Percentiles rank a stretch among this genome's conserved stretches.
These are phyloP conservation scores for Verbena officinalis DNA, from an alignment of 257 asterid species.

Conservation along the genomic window DNA sequence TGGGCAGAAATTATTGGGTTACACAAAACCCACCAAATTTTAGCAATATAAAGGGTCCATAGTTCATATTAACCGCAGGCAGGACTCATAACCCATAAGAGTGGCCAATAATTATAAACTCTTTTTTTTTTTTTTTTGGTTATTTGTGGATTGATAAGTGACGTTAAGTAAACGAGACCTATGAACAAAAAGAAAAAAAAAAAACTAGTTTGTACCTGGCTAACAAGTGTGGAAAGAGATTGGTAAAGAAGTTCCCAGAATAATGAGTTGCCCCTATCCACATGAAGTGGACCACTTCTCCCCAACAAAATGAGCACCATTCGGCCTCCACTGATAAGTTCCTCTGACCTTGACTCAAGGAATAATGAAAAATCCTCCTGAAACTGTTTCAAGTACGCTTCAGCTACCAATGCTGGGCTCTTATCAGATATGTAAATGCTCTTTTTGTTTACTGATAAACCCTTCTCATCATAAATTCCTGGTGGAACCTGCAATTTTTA, in stretches of 20 bases:
- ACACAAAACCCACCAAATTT: no score
- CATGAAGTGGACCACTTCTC: slow-evolving; percentile 43
- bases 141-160: no score
- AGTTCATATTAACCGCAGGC: no score
- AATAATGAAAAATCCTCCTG: slow-evolving; percentile 55
- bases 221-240: slow-evolving; percentile 44
- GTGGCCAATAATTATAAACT: no score
- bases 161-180: no score
- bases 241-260: slow-evolving; percentile 59
- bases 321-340: slow-evolving; percentile 54
- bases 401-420: slow-evolving; percentile 57
- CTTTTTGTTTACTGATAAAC: slow-evolving; percentile 50
- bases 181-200: no score
- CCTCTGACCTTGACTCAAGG: slow-evolving; percentile 53
- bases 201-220: slow-evolving; percentile 37
- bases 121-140: no score
- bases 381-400: slow-evolving; percentile 54
- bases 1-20: no score
- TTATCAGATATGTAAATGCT: slow-evolving; percentile 56
- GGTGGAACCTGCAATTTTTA: no score
- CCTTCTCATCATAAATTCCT: slow-evolving; percentile 45
- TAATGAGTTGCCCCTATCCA: slow-evolving; percentile 55
- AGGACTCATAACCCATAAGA: no score
- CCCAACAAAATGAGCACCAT: slow-evolving; percentile 67
- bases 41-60: no score